Conservation (phyloP, 257 asterid species). For the Solanum boliviense region DNA sequence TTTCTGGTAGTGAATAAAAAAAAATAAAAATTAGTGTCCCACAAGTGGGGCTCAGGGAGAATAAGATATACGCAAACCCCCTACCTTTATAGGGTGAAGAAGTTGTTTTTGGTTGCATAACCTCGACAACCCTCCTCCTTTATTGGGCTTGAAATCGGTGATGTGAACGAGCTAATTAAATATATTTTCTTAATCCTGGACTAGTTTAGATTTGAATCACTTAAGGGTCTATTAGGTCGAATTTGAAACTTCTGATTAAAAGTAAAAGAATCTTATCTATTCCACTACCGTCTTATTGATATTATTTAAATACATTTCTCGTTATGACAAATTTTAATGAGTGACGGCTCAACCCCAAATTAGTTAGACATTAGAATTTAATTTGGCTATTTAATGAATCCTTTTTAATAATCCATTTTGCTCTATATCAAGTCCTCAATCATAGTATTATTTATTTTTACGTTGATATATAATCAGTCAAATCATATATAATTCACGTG, state of each 20-base stretch:
- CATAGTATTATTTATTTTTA: too few species aligned
- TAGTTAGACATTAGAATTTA: background rate
- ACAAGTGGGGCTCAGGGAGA: background rate
- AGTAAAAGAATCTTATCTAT: background rate
- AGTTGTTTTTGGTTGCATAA: background rate
- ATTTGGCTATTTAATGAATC: background rate
- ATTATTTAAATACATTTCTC: background rate
- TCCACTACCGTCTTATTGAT: background rate
- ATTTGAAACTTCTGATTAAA: background rate
- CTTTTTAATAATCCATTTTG: too few species aligned
- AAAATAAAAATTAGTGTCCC: too few species aligned
- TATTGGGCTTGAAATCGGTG: background rate
- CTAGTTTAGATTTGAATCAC: fast-evolving
- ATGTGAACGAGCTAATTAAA: background rate
- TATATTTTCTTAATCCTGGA: background rate
- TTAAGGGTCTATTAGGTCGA: background rate
- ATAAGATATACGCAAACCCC: too few species aligned
- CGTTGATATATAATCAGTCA: too few species aligned
- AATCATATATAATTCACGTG: too few species aligned
- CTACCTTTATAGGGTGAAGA: background rate
- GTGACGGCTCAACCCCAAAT: background rate
- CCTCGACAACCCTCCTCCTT: background rate
- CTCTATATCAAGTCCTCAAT: too few species aligned
- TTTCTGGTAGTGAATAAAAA: too few species aligned
- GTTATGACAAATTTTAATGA: background rate